Base-by-base conservation (phyloP, 1,284 basidiomycete genomes). In the Sporisorium exsertum region DNA sequence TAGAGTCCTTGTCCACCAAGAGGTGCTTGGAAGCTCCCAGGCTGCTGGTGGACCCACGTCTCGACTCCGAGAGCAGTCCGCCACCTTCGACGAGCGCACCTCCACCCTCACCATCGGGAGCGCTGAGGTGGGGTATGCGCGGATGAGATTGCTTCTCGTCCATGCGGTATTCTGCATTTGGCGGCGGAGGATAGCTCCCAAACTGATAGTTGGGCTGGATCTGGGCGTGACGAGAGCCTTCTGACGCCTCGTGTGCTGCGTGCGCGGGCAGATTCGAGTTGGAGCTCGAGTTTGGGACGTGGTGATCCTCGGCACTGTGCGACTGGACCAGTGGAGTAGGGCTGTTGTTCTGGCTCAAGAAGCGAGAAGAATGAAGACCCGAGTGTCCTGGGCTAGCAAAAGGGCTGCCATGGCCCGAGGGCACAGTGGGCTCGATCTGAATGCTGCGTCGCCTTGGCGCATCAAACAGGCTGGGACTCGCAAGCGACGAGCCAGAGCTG, bases 1-100 rank as follows among this genome's bases (percentile, higher is more conserved):
- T 82, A 29, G 73, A 63, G 32, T 82, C 82, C 71, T 83, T 82
- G 49, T 80, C 78, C n/a, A 55, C 53, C 51, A 72, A 37, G 5
- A 72, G 47, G 22, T 78, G 67, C 29, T 66, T 63, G 15, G 20
- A 24, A 2, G 54, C 55, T 1, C 58, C 62, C 6, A 69, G 54
- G 27, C 65, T 64, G 61, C 54, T 52, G 5, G 66, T 26, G 2
- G 70, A 73, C 15, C 70, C 66, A 5, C 74, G 62, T 20, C 74
- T 67, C 26, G 74, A 77, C 2, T 72, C 73, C 10, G 59, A 51
- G 35, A 68, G 58, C 24, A 68, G 26, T 16, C 51, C 53, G 37
- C 65, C 71, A 8, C 46, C 57, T 22, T 77, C 73, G 46, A 77
- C 47, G 12, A 77, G 24, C 3, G 56, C 49, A 6, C 70, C 70